Percentiles rank a stretch among this genome's conserved stretches.
Evolutionary conservation across 805 yeast genomes (phyloP).

Genomic region (Diddensiella caesifluorescens): DNA sequence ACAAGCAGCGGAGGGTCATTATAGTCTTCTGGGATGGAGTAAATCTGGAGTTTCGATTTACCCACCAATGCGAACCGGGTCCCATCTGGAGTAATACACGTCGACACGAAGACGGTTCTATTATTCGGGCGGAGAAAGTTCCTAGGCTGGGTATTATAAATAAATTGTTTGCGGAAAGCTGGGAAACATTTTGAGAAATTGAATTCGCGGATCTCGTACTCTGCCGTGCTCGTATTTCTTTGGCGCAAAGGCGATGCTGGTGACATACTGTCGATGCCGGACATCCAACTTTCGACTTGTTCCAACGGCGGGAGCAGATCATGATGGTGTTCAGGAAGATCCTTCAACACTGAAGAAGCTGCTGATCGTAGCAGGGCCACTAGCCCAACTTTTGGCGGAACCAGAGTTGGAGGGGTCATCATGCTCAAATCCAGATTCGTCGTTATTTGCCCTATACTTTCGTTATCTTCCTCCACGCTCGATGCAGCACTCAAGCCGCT

Average conservation of each 20-base stretch:
- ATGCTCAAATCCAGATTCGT: slow-evolving; percentile 3
- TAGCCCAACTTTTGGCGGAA: slow-evolving; percentile 2
- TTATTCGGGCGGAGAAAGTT: slow-evolving; percentile 43
- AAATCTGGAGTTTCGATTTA: slow-evolving; percentile 71
- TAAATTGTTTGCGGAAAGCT: slow-evolving; percentile 58
- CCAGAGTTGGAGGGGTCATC: neutral
- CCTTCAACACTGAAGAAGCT: neutral
- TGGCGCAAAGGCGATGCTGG: too few relatives aligned
- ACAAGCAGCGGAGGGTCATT: slow-evolving; percentile 48
- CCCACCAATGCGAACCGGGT: slow-evolving; percentile 60
- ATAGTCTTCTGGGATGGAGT: slow-evolving; percentile 43
- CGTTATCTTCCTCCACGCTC: neutral
- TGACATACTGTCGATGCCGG: neutral
- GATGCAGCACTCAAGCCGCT: neutral
- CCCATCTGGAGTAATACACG: slow-evolving; percentile 60
- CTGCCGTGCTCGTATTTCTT: too few relatives aligned
- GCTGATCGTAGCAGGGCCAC: slow-evolving; percentile 5
- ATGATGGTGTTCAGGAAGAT: neutral
- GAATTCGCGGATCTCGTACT: slow-evolving; percentile 25
- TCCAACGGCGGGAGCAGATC: neutral
- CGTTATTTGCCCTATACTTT: neutral
- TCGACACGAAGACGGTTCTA: slow-evolving; percentile 39
- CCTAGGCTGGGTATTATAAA: slow-evolving; percentile 48
- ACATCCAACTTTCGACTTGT: neutral
- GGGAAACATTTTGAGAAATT: slow-evolving; percentile 80